Evolutionary conservation across 306 rosid species (phyloP).

Genomic region (peach (Prunus persica)): Prunus_persica_NCBIv2 NC_034014.1:25070001-25070500

Average conservation of each 20-base stretch:
- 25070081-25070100: slow-evolving; percentile 4
- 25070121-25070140: background rate
- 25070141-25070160: background rate
- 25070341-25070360: background rate
- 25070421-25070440: background rate
- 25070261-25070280: background rate
- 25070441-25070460: background rate
- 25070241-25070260: background rate
- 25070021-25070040: slow-evolving; percentile 4
- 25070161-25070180: background rate
- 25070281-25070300: too few species aligned
- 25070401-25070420: background rate
- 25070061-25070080: background rate
- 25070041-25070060: slow-evolving; percentile 15
- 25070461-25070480: background rate
- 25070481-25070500: background rate
- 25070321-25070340: background rate
- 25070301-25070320: too few species aligned
- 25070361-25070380: background rate
- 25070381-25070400: background rate
- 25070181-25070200: background rate
- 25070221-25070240: background rate
- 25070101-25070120: background rate
- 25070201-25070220: background rate
- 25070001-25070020: slow-evolving; percentile 5